Evolutionary conservation across 1,284 basidiomycete species (phyloP).

Genomic region (Albatrellus sp.): DNA sequence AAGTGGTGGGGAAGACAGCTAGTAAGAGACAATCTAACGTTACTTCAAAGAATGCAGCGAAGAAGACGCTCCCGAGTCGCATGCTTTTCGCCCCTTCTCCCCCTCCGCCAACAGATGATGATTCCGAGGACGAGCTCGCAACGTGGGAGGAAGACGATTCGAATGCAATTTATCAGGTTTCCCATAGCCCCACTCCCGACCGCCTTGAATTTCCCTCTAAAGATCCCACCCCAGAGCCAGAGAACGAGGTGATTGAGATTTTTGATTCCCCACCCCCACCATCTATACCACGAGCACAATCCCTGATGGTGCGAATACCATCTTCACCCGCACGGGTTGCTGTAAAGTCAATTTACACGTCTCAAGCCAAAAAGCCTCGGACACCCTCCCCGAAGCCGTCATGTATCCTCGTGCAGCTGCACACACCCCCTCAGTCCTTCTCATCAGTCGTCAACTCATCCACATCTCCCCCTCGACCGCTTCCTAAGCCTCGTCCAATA

Average conservation of each 20-base stretch:
- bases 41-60: neutral
- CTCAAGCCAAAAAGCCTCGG: neutral
- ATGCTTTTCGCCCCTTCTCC: conserved; percentile 3
- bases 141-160: conserved; percentile 28
- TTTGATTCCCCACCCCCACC: neutral
- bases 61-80: too few species aligned
- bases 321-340: neutral
- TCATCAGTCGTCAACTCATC: conserved; percentile 8
- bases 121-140: conserved; percentile 35
- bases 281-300: neutral
- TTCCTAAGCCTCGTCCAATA: conserved; percentile 7
- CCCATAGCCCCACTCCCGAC: conserved; percentile 7
- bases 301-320: neutral
- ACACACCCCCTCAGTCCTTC: conserved; percentile 17
- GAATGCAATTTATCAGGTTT: conserved; percentile 16
- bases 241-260: neutral
- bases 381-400: conserved; percentile 1
- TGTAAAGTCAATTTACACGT: neutral
- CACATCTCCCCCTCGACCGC: conserved; percentile 4
- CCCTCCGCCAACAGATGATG: conserved; percentile 11
- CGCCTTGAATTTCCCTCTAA: neutral
- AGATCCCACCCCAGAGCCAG: neutral
- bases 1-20: too few species aligned
- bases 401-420: conserved; percentile 9
- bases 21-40: neutral